Evolutionary conservation across 2,329 filamentous ascomycete genomes (phyloP).

Genomic region (Pseudogymnoascus sp.): DNA sequence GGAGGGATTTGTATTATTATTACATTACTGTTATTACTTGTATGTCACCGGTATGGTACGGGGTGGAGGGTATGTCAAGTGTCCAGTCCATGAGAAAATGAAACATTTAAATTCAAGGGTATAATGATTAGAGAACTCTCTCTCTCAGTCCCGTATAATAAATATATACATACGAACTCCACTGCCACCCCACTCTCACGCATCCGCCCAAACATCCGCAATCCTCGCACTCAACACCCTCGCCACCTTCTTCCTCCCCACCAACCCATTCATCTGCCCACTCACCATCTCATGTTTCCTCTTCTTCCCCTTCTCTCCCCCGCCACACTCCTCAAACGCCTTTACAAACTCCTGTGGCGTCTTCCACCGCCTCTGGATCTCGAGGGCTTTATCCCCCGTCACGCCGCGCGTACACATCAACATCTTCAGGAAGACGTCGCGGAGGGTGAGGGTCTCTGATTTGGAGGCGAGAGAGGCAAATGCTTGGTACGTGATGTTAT

Average conservation of each 20-base stretch:
- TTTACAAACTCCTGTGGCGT: slow-evolving; percentile 67
- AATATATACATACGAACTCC: background rate
- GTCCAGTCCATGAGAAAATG: background rate
- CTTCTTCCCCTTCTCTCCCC: slow-evolving; percentile 39
- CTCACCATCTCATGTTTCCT: slow-evolving; percentile 56
- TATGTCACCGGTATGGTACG: too few relatives aligned
- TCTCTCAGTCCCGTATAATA: background rate
- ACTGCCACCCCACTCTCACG: slow-evolving; percentile 23
- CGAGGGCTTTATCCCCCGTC: slow-evolving; percentile 70
- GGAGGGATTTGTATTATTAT: too few relatives aligned
- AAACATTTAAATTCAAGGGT: background rate
- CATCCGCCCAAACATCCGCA: slow-evolving; percentile 64
- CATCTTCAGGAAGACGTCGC: slow-evolving; percentile 77
- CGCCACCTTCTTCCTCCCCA: slow-evolving; percentile 63
- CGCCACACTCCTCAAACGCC: slow-evolving; percentile 55
- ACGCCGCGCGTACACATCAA: slow-evolving; percentile 73
- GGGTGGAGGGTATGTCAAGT: background rate
- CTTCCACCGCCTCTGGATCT: slow-evolving; percentile 72
- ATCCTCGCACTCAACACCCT: slow-evolving; percentile 62
- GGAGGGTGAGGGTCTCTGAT: slow-evolving; percentile 64
- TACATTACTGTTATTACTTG: too few relatives aligned
- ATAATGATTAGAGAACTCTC: background rate
- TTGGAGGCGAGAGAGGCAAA: slow-evolving; percentile 71
- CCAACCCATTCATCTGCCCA: slow-evolving; percentile 47
- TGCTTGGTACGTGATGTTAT: slow-evolving; percentile 62